Percentiles rank a stretch among this genome's conserved stretches.
Evolutionary conservation across 495 filamentous ascomycete species (phyloP).

Genomic region (Penicillium malachiteum): DNA sequence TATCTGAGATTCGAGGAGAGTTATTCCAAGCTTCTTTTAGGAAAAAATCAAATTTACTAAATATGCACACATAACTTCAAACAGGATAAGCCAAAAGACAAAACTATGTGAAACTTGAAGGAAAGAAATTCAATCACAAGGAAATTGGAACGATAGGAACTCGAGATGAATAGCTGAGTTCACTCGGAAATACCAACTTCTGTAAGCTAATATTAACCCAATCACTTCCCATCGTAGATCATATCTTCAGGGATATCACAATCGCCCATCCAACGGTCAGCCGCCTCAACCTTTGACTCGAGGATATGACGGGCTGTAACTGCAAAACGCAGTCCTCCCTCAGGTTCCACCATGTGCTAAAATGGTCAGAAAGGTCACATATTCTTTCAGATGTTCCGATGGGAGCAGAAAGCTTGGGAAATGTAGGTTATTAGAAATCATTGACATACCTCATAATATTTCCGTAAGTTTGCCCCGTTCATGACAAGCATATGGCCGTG

Average conservation of each 20-base stretch:
- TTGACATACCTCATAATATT: constrained; percentile 54
- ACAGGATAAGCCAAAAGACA: too few relatives aligned
- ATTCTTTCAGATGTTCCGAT: too few relatives aligned
- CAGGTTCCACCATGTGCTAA: constrained; percentile 61
- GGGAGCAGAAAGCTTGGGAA: too few relatives aligned
- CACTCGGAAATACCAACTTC: too few relatives aligned
- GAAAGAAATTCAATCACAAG: too few relatives aligned
- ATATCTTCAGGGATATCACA: constrained; percentile 18
- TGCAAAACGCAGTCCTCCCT: constrained; percentile 63
- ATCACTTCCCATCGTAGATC: background rate
- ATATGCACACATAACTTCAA: too few relatives aligned
- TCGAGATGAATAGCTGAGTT: too few relatives aligned
- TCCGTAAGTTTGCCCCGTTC: constrained; percentile 71
- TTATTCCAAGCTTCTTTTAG: too few relatives aligned
- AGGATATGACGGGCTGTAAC: constrained; percentile 45
- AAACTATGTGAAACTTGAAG: too few relatives aligned
- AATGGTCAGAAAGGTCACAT: background rate
- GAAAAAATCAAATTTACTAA: too few relatives aligned
- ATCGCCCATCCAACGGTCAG: constrained; percentile 25
- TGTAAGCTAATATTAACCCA: background rate
- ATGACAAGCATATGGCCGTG: constrained; percentile 85
- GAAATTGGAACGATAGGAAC: too few relatives aligned
- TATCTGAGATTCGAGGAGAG: too few relatives aligned
- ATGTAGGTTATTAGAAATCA: background rate
- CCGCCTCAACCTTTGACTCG: constrained; percentile 13